These are phyloP conservation scores for Meredithiella fracta DNA, from an alignment of 2,329 filamentous ascomycete species.

Conservation along the genomic window DNA sequence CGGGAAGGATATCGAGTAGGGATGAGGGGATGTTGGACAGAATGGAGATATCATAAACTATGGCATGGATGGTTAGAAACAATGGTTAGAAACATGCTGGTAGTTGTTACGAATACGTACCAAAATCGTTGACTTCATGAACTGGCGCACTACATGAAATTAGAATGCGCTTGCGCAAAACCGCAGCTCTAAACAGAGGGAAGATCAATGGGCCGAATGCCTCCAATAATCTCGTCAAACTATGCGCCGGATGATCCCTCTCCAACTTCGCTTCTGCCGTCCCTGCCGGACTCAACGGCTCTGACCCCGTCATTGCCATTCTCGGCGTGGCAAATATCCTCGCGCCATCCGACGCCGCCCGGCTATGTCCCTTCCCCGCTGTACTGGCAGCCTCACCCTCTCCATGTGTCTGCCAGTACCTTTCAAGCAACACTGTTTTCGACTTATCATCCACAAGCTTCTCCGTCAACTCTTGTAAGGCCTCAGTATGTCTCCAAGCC, in stretches of 20 bases:
- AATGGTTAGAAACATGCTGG: not conserved
- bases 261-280: constrained; percentile 13
- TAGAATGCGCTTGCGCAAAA: constrained; percentile 75
- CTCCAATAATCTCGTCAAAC: constrained; percentile 59
- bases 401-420: constrained; percentile 55
- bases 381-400: not conserved
- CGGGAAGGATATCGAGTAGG: constrained; percentile 51
- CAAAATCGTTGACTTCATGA: constrained; percentile 72
- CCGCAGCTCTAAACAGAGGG: constrained; percentile 70
- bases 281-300: not conserved
- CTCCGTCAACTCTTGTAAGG: constrained; percentile 57
- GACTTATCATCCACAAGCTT: constrained; percentile 48
- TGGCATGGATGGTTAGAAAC: not conserved
- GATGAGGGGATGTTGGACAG: constrained; percentile 73
- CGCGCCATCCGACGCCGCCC: constrained; percentile 1
- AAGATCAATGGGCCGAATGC: constrained; percentile 84
- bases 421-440: constrained; percentile 47
- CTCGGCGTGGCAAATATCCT: constrained; percentile 4
- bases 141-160: constrained; percentile 78
- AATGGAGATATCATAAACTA: constrained; percentile 88
- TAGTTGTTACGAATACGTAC: constrained; percentile 34
- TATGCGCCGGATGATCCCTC: constrained; percentile 67
- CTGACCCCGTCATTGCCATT: not conserved
- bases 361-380: not conserved
- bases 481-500: constrained; percentile 73